phyloP scores from a whole-genome alignment of 2,329 filamentous ascomycete species.

The Colletotrichum falcatum region DNA sequence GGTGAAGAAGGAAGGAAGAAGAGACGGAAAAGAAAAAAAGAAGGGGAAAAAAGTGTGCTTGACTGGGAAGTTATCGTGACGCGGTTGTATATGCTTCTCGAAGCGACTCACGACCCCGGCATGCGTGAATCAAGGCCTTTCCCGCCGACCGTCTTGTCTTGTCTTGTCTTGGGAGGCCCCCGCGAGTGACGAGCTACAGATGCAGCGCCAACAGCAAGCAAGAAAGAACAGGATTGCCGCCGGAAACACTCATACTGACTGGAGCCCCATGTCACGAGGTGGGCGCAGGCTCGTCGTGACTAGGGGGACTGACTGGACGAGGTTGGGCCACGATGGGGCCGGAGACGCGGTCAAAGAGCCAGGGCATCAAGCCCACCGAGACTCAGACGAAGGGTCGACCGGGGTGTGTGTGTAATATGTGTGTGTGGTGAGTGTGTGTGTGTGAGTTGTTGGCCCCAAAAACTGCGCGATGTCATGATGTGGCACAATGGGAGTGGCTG shows the following conservation, averaged over 20 bases:
- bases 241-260: constrained; percentile 16
- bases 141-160: too few species aligned
- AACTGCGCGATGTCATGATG: background rate
- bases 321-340: constrained; percentile 20
- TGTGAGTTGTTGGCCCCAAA: background rate
- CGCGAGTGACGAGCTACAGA: background rate
- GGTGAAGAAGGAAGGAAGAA: background rate
- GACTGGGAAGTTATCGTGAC: background rate
- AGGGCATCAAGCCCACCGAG: background rate
- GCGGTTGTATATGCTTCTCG: background rate
- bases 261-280: constrained; percentile 13
- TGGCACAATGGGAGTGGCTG: background rate
- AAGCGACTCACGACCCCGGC: constrained; percentile 3
- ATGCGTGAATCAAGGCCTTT: constrained; percentile 3
- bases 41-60: background rate
- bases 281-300: constrained; percentile 12
- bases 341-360: constrained; percentile 18
- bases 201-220: background rate
- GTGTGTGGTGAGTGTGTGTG: background rate
- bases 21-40: background rate
- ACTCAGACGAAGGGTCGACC: background rate
- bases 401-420: background rate
- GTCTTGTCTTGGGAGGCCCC: too few species aligned
- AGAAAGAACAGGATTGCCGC: background rate
- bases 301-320: constrained; percentile 9